A percentile compares a stretch with the other conserved stretches of the same genome.
phyloP scores from a whole-genome alignment of 768 basidiomycete species.

The Mycena latifolia region DNA sequence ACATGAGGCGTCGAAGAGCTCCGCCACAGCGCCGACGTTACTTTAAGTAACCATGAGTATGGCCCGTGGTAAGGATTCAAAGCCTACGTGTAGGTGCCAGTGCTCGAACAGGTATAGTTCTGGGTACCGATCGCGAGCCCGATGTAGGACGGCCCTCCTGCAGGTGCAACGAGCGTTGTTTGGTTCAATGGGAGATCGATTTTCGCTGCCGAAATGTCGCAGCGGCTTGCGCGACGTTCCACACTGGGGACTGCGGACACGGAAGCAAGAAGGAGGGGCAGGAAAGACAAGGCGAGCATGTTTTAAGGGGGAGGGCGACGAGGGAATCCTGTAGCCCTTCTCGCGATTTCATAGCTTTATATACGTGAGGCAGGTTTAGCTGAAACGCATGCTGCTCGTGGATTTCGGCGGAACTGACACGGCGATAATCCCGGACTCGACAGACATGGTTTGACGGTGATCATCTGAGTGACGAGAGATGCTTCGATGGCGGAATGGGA shows the following conservation, averaged over 20 bases:
- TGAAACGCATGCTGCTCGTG: too few species aligned
- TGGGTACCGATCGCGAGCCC: conserved; percentile 63
- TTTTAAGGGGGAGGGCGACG: too few species aligned
- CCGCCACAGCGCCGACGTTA: conserved; percentile 61
- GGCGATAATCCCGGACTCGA: too few species aligned
- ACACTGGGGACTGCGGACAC: neutral
- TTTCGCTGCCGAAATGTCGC: conserved; percentile 41
- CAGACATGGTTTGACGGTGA: too few species aligned
- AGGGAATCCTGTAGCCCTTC: too few species aligned
- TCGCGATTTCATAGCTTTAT: too few species aligned
- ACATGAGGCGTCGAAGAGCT: conserved; percentile 70
- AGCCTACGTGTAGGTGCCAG: conserved; percentile 59
- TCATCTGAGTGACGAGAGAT: too few species aligned
- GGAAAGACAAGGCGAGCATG: conserved; percentile 10
- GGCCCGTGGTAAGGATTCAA: neutral
- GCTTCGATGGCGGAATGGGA: too few species aligned
- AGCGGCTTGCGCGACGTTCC: conserved; percentile 24
- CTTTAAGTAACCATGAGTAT: conserved; percentile 40
- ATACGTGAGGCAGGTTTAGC: too few species aligned
- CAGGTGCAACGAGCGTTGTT: conserved; percentile 50
- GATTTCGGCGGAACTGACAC: too few species aligned
- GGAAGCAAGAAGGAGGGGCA: conserved; percentile 3
- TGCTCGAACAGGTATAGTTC: conserved; percentile 65
- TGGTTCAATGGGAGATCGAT: conserved; percentile 42
- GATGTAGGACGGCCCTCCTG: conserved; percentile 51